Base-by-base conservation (phyloP, 2,329 filamentous ascomycete species). In the Lecanicillium sp. region DNA sequence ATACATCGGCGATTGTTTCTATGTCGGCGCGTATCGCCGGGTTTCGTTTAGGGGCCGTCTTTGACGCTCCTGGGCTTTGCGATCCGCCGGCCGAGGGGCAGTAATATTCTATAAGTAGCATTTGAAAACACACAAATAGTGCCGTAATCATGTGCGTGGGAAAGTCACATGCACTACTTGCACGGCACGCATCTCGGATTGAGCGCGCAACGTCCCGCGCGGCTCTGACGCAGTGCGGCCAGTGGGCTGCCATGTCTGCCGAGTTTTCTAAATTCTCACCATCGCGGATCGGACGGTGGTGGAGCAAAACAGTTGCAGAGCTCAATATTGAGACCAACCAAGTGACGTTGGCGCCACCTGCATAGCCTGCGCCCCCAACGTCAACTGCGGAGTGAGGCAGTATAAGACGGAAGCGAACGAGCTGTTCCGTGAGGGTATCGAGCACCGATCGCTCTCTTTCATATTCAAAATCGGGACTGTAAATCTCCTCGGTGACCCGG, bases 181-280 rank as follows among this genome's bases (percentile, higher is more conserved):
- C 36, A 3, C 48, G 40, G 9, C 40, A 39, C 15, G 45, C 46
- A 13, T 52, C 48, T 10, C 48, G 46, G 10, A 53, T 43, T 14
- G 46, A 32, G 6, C 46, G 28, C 3, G 46, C 45, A 2, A 39
- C 39, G 12, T 33, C 36, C 4, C 49, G 49, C 14, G 48, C 50
- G 2, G 49, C 41, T 9, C 43, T 43, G 12, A 53, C 42, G 28
- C 50, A 52, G 11, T 49, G 48, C 4, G 50, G 48, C 51, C 51
- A 54, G 20, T 53, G 41, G 8, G 42, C 40, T 0, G 44, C 38
- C 17, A 45, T 31, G 9, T 48, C 43, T 8, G 36, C 42, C 9
- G 29, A 39, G 0, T 25, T 29, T 3, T 44, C 39, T 2, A 42
- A 20, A 2, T 37, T 40, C 15, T 45, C 42, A 3, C 40, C 40